Evolutionary conservation across 2,329 filamentous ascomycete genomes (phyloP), one percentile per base, ranked within the genome.

Genomic region (Reticulascus tulasneorum): DNA sequence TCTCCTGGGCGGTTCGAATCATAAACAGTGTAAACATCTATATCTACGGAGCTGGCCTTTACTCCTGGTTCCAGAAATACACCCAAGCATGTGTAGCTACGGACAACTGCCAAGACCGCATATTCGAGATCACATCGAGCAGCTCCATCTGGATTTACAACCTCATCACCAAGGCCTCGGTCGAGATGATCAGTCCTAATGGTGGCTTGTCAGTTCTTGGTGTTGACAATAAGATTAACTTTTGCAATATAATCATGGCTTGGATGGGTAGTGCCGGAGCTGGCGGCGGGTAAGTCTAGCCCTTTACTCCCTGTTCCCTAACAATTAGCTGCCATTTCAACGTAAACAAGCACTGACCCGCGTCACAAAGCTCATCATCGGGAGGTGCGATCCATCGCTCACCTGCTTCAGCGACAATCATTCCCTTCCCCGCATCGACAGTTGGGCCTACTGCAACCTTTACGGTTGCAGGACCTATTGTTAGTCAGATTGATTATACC

Each of bases 51-150:
- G 25, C 25, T 8, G 80, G 79, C 0, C 53, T 81, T 20, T 84
- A 84, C 59, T 63, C 58, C 21, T 76, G 71, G 45, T 82, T 82
- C 58, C 72, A 76, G 53, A 69, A 77, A 52, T 77, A 80, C 51
- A 38, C 23, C n/a, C 25, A 13, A 8, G 25, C n/a, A 3, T 71
- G 64, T 48, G 58, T 55, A 13, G 54, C 54, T 6, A 47, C 60
- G 4, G 56, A 52, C 1, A 49, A 56, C 17, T 70, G 66, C 53
- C 66, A 69, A 50, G 49, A 52, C 3, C 52, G 59, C 18, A 64
- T 62, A 28, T 51, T 61, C 26, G 62, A 58, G 20, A 42, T 67
- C n/a, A 59, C 65, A 46, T 46, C 21, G 5, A 24, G 30, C 21
- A 33, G 21, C 30, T n/a, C 25, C n/a, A n/a, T 27, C 9, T 27